These are phyloP conservation scores for Diaporthe eres DNA, from an alignment of 2,329 filamentous ascomycete genomes.

Conservation along the genomic window DNA sequence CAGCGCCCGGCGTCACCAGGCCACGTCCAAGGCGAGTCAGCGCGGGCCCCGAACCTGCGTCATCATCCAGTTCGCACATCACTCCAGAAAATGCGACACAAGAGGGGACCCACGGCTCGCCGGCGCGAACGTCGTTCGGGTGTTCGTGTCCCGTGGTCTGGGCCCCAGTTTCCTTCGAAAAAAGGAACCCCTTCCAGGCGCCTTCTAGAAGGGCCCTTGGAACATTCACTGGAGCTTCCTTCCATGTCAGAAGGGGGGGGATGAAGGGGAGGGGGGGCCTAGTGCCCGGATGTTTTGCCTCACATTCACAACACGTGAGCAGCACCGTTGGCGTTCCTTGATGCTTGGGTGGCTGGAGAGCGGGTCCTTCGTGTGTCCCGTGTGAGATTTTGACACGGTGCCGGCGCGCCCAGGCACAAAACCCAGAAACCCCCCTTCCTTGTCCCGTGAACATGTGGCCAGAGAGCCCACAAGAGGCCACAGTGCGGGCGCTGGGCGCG, in stretches of 20 bases:
- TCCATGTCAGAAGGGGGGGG: constrained; percentile 3
- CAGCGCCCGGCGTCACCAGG: constrained; percentile 17
- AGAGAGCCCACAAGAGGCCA: constrained; percentile 24
- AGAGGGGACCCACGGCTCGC: constrained; percentile 8
- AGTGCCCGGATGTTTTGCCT: not conserved
- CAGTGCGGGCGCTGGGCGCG: constrained; percentile 4
- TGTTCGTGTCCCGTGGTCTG: constrained; percentile 1
- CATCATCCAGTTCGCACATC: constrained; percentile 17
- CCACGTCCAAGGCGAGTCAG: not conserved
- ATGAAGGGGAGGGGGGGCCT: not conserved
- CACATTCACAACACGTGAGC: not conserved
- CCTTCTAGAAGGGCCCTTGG: constrained; percentile 38
- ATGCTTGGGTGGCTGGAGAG: constrained; percentile 27
- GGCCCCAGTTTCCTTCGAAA: not conserved
- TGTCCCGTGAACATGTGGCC: constrained; percentile 23
- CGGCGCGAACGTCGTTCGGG: constrained; percentile 7
- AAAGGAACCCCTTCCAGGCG: not conserved
- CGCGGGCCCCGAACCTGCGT: constrained; percentile 13
- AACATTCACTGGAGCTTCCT: constrained; percentile 28
- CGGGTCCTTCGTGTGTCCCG: not conserved
- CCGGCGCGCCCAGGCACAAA: not conserved
- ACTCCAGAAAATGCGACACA: constrained; percentile 11
- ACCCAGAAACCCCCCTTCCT: not conserved
- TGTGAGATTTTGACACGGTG: constrained; percentile 11
- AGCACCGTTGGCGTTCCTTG: not conserved